Conservation (phyloP, 164 flowering plant species). For the Akebia trifoliata region DNA sequence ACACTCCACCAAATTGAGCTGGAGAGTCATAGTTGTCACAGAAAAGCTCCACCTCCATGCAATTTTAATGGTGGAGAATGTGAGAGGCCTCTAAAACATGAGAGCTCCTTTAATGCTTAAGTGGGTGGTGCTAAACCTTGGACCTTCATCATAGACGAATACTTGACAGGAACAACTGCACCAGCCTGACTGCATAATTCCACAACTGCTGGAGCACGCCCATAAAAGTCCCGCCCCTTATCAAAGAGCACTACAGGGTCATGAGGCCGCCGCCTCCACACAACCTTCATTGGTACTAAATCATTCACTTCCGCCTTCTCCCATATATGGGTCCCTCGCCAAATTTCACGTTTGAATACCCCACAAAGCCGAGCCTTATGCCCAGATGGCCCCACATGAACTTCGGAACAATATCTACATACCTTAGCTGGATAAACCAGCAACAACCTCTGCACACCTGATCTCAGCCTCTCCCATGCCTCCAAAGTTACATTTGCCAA, state of each 20-base stretch:
- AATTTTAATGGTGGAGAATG: no score
- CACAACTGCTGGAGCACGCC: constrained; percentile 88
- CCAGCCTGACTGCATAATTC: constrained; percentile 77
- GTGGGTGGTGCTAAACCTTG: constrained; percentile 58
- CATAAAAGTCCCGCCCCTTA: constrained; percentile 61
- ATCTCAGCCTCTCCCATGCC: constrained; percentile 77
- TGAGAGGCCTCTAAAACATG: no score
- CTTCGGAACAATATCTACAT: constrained; percentile 79
- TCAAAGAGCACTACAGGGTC: constrained; percentile 70
- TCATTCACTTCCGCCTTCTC: constrained; percentile 73
- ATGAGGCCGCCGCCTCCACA: constrained; percentile 73
- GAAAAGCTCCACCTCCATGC: no score
- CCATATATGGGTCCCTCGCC: constrained; percentile 89
- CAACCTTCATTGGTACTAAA: constrained; percentile 68
- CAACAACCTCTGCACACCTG: constrained; percentile 62
- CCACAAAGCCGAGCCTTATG: constrained; percentile 89
- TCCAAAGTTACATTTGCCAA: constrained; percentile 50
- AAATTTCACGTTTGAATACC: constrained; percentile 62
- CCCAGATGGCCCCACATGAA: constrained; percentile 87
- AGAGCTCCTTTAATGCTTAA: no score
- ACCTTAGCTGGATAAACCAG: constrained; percentile 74
- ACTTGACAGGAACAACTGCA: constrained; percentile 47
- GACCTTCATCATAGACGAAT: constrained; percentile 66
- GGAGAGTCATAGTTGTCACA: no score
- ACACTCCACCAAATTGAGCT: no score